These are phyloP conservation scores for Pseudogymnoascus pannorum DNA, from an alignment of 2,329 filamentous ascomycete species.

Conservation along the genomic window DNA sequence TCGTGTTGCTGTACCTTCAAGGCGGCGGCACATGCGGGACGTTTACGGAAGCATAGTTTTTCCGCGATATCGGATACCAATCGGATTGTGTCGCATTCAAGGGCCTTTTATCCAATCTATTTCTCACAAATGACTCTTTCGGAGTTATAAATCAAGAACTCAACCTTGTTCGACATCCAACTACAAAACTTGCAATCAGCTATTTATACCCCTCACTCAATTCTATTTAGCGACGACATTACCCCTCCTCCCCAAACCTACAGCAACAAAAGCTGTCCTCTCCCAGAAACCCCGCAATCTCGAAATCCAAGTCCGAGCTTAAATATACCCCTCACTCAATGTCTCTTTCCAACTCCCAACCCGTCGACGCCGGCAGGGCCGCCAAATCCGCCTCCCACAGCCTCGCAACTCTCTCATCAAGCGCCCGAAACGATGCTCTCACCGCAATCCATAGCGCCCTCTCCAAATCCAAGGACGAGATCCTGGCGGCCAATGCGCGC, in stretches of 20 bases:
- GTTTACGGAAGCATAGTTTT: neutral
- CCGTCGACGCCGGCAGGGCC: constrained; percentile 66
- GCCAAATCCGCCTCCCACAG: constrained; percentile 77
- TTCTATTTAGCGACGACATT: neutral
- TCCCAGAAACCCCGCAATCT: constrained; percentile 12
- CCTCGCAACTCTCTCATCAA: constrained; percentile 69
- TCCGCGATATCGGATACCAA: neutral
- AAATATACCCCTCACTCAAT: constrained; percentile 39
- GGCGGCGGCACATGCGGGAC: neutral
- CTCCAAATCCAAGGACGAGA: constrained; percentile 58
- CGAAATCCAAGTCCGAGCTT: constrained; percentile 5
- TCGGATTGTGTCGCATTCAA: neutral
- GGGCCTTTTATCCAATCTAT: neutral
- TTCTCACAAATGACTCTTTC: neutral
- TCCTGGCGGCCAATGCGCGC: constrained; percentile 77
- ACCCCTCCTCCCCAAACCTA: neutral
- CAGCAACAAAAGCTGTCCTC: constrained; percentile 9
- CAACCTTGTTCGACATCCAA: neutral
- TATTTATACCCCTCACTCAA: neutral
- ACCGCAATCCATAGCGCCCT: constrained; percentile 78
- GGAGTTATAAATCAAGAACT: neutral
- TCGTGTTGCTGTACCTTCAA: neutral
- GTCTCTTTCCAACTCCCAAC: constrained; percentile 83
- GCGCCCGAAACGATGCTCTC: constrained; percentile 76
- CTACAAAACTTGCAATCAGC: neutral